Conservation (phyloP, 345 rosid genomes). For the Leavenworthia alabamica region DNA sequence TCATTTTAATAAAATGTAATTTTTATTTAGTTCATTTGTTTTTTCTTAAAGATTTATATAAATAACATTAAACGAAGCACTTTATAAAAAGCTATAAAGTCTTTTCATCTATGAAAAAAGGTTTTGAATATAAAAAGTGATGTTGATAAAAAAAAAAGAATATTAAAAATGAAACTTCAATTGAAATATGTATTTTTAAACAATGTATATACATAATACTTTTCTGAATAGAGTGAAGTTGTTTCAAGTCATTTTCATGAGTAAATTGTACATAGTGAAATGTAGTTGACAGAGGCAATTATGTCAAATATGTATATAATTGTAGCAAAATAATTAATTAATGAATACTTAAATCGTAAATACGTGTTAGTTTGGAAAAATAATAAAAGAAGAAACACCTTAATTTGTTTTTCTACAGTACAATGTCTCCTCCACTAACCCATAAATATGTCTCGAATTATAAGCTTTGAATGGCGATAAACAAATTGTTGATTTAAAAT, state of each 20-base stretch:
- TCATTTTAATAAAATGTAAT: background rate
- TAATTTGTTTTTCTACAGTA: background rate
- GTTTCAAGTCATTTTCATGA: conserved; percentile 4
- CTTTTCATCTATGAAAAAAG: background rate
- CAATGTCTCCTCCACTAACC: conserved; percentile 9
- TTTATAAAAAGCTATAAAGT: too few relatives aligned
- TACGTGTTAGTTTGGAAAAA: background rate
- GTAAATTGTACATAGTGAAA: conserved; percentile 5
- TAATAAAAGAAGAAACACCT: background rate
- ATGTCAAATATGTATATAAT: background rate
- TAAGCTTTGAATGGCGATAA: background rate
- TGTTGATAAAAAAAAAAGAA: too few relatives aligned
- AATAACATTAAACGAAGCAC: background rate
- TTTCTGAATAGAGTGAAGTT: background rate
- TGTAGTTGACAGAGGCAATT: background rate
- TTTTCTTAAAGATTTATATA: background rate
- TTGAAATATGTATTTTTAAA: background rate
- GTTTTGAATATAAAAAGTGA: background rate
- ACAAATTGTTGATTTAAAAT: background rate
- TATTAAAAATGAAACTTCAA: background rate
- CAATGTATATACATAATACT: background rate
- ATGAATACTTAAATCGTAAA: background rate
- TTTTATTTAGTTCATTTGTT: background rate
- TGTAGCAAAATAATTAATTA: background rate
- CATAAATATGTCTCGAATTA: background rate